Evolutionary conservation across 1,139 yeast genomes (phyloP).

Genomic region (Casaregolazyma lundiana): DNA sequence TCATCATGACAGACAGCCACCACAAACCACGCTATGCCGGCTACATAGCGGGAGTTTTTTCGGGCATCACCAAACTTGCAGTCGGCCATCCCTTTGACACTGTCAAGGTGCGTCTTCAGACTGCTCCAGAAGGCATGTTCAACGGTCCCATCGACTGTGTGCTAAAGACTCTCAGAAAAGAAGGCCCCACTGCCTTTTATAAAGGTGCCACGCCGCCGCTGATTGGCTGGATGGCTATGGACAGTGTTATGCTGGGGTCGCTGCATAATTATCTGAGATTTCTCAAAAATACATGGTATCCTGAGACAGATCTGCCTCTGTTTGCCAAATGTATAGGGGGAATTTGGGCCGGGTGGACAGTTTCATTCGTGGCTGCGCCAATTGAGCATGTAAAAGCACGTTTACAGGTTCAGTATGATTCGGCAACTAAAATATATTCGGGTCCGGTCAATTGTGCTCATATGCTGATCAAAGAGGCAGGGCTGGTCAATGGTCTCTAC

Average conservation of each 20-base stretch:
- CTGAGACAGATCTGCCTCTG: conserved; percentile 57
- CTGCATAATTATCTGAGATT: conserved; percentile 69
- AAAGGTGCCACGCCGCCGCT: conserved; percentile 91
- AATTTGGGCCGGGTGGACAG: conserved; percentile 77
- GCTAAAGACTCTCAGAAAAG: conserved; percentile 61
- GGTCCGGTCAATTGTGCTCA: conserved; percentile 74
- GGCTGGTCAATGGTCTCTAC: conserved; percentile 72
- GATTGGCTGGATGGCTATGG: conserved; percentile 93
- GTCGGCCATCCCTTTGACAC: conserved; percentile 96
- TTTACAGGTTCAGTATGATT: conserved; percentile 84
- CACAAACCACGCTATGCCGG: conserved; percentile 40
- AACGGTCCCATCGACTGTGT: conserved; percentile 82
- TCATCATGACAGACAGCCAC: conserved; percentile 10
- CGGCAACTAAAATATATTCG: conserved; percentile 56
- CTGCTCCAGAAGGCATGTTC: conserved; percentile 67
- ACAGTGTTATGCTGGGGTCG: conserved; percentile 76
- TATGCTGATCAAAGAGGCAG: conserved; percentile 48
- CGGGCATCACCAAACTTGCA: conserved; percentile 79
- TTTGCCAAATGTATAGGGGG: conserved; percentile 77
- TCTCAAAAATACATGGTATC: conserved; percentile 59
- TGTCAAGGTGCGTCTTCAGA: conserved; percentile 86
- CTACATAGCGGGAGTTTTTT: conserved; percentile 81
- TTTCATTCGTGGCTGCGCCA: conserved; percentile 90
- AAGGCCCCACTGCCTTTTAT: conserved; percentile 73
- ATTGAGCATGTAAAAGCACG: conserved; percentile 87